Base-by-base conservation (phyloP, 179 eudicot genomes). In the Amaranthus tricolor region DNA sequence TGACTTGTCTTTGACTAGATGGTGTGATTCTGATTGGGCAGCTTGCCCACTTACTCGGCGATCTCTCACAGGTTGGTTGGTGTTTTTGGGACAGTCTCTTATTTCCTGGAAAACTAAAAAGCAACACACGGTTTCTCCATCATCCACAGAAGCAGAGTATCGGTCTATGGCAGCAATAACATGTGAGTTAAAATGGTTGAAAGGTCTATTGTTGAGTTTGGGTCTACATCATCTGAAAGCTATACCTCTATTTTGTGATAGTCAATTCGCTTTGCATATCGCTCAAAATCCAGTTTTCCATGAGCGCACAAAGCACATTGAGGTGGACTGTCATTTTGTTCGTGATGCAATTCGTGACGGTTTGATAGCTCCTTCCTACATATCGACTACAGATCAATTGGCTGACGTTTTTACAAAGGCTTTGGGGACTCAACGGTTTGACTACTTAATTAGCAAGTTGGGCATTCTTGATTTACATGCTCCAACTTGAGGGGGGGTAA, bases 91-190 rank as follows among this genome's bases (percentile, higher is more conserved):
- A 12, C n/a, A 24, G 5, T 62, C 66, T 62, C 66, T 45, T 0
- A 62, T 62, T 24, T 62, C 66, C 0, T 62, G 66, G 47, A 62
- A 62, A 7, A 62, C 9, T 9, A 62, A 62, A 45, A 62, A 62
- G 47, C 66, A 62, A 31, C 45, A 40, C 1, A 62, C 7, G 21
- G 66, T 62, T 0, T 21, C 66, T 62, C 2, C 0, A 5, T 21
- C 66, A 3, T 21, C 10, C 4, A 44, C 66, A 6, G 66, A 62
- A 13, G 14, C 31, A 24, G 12, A 21, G 10, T 62, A 24, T 62
- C 66, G 66, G 1, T 62, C 47, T 0, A 62, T 62, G 66, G 9
- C 66, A 6, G 0, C 45, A 4, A 31, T 62, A 5, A 62, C 47
- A 20, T 24, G 47, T 62, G 47, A 21, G 7, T 24, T 62, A 45